These are phyloP conservation scores for Nemania serpens DNA, from an alignment of 2,329 filamentous ascomycete genomes.

Conservation along the genomic window DNA sequence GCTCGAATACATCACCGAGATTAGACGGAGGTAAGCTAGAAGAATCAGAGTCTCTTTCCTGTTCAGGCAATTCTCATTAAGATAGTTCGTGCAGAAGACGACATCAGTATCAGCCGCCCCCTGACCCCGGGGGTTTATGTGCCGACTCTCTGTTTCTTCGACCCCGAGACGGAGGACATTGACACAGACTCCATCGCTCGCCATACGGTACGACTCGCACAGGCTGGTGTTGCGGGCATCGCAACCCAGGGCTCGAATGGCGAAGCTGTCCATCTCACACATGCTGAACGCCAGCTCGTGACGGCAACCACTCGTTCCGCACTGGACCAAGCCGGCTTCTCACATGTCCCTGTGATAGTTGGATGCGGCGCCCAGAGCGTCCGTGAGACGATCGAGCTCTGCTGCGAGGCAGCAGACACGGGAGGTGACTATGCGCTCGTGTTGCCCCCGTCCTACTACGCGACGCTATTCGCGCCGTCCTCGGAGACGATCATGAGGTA, in stretches of 20 bases:
- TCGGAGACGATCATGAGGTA: slow-evolving; percentile 66
- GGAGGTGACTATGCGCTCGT: slow-evolving; percentile 79
- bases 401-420: slow-evolving; percentile 67
- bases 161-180: slow-evolving; percentile 66
- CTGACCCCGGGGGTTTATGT: slow-evolving; percentile 67
- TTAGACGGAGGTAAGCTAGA: slow-evolving; percentile 2
- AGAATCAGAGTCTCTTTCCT: background rate
- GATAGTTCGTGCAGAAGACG: background rate
- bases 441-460: slow-evolving; percentile 78
- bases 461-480: slow-evolving; percentile 64
- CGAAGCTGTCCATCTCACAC: slow-evolving; percentile 78
- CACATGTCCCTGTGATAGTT: slow-evolving; percentile 72
- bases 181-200: slow-evolving; percentile 65
- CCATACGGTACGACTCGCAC: slow-evolving; percentile 71
- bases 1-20: background rate
- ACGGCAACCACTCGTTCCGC: slow-evolving; percentile 72
- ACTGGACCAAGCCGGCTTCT: slow-evolving; percentile 68
- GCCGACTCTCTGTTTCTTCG: slow-evolving; percentile 76
- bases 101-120: slow-evolving; percentile 40
- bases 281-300: slow-evolving; percentile 70
- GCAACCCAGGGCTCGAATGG: slow-evolving; percentile 82
- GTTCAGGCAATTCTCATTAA: background rate
- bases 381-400: slow-evolving; percentile 71
- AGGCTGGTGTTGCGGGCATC: slow-evolving; percentile 73
- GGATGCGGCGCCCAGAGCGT: slow-evolving; percentile 76